Base-by-base conservation (phyloP, 495 filamentous ascomycete species). In the Penicillium macrosclerotiorum region DNA sequence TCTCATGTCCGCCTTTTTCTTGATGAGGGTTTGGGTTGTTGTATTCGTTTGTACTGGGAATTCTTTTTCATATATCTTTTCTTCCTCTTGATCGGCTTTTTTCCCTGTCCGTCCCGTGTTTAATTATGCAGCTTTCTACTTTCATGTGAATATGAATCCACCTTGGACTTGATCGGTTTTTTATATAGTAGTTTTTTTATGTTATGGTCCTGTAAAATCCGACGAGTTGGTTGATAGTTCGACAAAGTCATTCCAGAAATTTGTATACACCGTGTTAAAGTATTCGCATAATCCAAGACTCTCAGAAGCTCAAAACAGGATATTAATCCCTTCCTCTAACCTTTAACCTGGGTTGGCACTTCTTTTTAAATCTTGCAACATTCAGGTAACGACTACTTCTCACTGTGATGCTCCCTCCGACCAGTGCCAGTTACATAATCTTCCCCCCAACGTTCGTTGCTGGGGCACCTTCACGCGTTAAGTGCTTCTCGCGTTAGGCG, bases 401-500 rank as follows among this genome's bases (percentile, higher is more conserved):
- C n/a, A n/a, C n/a, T n/a, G n/a, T n/a, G n/a, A n/a, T n/a, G n/a
- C n/a, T n/a, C n/a, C n/a, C n/a, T n/a, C n/a, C n/a, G n/a, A n/a
- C n/a, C n/a, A n/a, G n/a, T n/a, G 33, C 37, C 37, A 29, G 14
- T 54, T 51, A 51, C 48, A 41, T 45, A 49, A 53, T 50, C 32
- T 44, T 37, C 47, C 47, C 26, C 37, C n/a, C n/a, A n/a, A n/a
- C n/a, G n/a, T n/a, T n/a, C 39, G 62, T 62, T 63, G 55, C 60
- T 54, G 38, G 51, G 57, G 49, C 29, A 57, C 36, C 42, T 45
- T 33, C 44, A 61, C 66, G 66, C 66, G 66, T 67, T 61, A 65
- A 69, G 66, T 69, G 64, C 55, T 65, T 49, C 49, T 55, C 49
- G 52, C 51, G 58, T 62, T 45, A 54, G 57, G 49, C 58, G 36